A percentile compares a stretch with the other conserved stretches of the same genome.
These are phyloP conservation scores for Solanum appendiculatum DNA, from an alignment of 257 asterid genomes.

Conservation along the genomic window DNA sequence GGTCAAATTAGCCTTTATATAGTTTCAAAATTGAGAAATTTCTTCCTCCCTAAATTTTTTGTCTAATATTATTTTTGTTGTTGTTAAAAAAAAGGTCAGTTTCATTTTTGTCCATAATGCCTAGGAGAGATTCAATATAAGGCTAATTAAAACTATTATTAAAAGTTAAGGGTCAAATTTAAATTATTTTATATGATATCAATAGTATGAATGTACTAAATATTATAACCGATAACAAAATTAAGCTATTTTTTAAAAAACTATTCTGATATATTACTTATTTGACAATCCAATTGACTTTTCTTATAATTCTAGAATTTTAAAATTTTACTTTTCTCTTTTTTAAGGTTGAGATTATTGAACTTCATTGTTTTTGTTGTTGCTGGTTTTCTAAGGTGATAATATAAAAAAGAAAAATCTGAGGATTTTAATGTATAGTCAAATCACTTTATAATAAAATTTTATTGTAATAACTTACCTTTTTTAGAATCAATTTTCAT, in stretches of 20 bases:
- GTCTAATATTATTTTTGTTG: not conserved
- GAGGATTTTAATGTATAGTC: not conserved
- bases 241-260: not conserved
- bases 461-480: too few species aligned
- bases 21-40: not conserved
- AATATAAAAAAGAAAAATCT: not conserved
- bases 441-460: too few species aligned
- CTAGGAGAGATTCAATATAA: not conserved
- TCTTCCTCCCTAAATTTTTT: not conserved
- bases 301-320: not conserved
- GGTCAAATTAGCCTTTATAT: not conserved
- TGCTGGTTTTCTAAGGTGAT: not conserved
- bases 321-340: not conserved
- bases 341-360: not conserved
- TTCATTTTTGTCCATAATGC: not conserved
- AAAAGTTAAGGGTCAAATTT: too few species aligned
- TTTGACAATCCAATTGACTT: not conserved
- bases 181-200: too few species aligned
- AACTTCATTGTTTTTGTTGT: not conserved
- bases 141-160: not conserved
- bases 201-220: too few species aligned
- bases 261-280: not conserved
- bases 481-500: too few species aligned
- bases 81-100: not conserved
- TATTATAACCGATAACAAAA: not conserved